phyloP scores from a whole-genome alignment of 768 basidiomycete genomes.

The Russula brevipes region DNA sequence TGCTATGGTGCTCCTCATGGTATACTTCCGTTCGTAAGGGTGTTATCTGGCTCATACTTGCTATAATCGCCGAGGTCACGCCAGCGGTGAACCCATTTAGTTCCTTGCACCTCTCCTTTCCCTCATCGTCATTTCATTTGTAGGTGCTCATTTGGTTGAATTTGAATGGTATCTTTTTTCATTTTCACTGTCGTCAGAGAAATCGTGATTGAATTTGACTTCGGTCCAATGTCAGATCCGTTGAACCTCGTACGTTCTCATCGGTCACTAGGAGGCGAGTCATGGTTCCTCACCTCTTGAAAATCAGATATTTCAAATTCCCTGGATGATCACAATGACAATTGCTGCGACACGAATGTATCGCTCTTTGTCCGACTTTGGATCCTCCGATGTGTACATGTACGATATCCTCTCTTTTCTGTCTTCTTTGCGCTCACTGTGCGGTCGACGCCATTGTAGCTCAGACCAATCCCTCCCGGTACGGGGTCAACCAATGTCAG shows the following conservation, averaged over 20 bases:
- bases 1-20: not conserved
- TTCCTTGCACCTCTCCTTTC: not conserved
- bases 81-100: not conserved
- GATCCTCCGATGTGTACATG: not conserved
- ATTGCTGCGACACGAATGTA: slow-evolving; percentile 12
- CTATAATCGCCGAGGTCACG: not conserved
- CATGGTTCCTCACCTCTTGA: no score
- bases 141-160: slow-evolving; percentile 12
- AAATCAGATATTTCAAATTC: slow-evolving; percentile 6
- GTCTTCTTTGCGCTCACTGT: no score
- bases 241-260: not conserved
- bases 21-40: no score
- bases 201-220: not conserved
- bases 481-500: no score
- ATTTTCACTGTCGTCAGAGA: not conserved
- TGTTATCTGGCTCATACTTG: slow-evolving; percentile 5
- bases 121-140: not conserved
- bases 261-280: not conserved
- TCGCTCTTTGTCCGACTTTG: slow-evolving; percentile 1
- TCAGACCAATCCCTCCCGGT: no score
- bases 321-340: not conserved
- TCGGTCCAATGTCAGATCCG: not conserved
- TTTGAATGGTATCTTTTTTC: not conserved
- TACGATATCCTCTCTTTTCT: not conserved
- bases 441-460: no score